Percentiles rank a stretch among this genome's conserved stretches.
Conservation (phyloP, 495 filamentous ascomycete species). For the Penicillium lividum region DNA sequence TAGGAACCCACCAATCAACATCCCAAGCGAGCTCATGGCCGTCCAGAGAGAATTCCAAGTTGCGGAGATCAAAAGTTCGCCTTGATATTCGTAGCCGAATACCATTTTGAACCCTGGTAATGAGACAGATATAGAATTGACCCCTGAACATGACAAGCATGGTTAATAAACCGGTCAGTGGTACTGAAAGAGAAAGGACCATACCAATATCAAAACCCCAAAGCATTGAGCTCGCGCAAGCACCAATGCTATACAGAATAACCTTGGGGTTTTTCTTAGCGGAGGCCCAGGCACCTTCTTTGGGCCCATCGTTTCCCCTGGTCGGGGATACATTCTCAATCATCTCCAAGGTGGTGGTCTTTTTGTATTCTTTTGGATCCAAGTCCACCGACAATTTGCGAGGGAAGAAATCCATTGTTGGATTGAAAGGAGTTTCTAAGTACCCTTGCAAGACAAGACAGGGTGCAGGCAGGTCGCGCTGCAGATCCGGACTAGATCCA, state of each 20-base stretch:
- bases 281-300: constrained; percentile 6
- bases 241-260: constrained; percentile 6
- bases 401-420: neutral
- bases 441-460: no score
- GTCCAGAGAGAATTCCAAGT: constrained; percentile 15
- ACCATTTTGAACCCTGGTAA: constrained; percentile 15
- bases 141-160: neutral
- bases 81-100: constrained; percentile 12
- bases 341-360: neutral
- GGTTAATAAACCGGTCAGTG: neutral
- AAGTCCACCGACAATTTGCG: neutral
- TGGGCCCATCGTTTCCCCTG: neutral
- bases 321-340: neutral
- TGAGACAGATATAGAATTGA: constrained; percentile 5
- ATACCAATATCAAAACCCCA: constrained; percentile 17
- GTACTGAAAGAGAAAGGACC: neutral
- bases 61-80: constrained; percentile 11
- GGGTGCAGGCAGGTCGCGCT: no score
- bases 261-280: constrained; percentile 14
- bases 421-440: no score
- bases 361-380: neutral
- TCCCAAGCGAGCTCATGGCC: constrained; percentile 14
- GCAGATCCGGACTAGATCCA: no score
- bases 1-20: constrained; percentile 6
- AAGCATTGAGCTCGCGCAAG: constrained; percentile 13